Percentiles rank a stretch among this genome's conserved stretches.
phyloP scores from a whole-genome alignment of 2,329 filamentous ascomycete genomes.

The Parastagonospora nodorum region DNA sequence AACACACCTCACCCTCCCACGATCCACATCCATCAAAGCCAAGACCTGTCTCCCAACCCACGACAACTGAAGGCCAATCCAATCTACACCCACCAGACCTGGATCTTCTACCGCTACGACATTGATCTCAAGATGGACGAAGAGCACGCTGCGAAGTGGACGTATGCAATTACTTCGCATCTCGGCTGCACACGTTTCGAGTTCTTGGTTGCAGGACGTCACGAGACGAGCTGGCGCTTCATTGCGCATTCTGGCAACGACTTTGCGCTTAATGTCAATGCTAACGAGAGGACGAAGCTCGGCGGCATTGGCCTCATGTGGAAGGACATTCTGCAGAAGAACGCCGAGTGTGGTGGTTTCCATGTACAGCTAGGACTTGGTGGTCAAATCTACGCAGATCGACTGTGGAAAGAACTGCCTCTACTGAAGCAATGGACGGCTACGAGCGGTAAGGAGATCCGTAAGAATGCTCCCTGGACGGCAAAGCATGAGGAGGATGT shows the following conservation, averaged over 20 bases:
- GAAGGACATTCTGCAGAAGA: conserved; percentile 98
- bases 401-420: conserved; percentile 95
- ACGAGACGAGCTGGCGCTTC: conserved; percentile 93
- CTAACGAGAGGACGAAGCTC: conserved; percentile 81
- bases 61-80: conserved; percentile 80
- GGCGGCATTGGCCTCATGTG: conserved; percentile 96
- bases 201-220: conserved; percentile 87
- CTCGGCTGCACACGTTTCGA: conserved; percentile 98
- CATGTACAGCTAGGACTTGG: conserved; percentile 91
- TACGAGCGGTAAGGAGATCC: conserved; percentile 89
- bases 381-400: conserved; percentile 93
- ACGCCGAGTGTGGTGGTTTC: conserved; percentile 93
- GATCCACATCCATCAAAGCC: conserved; percentile 90
- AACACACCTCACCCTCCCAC: conserved; percentile 92
- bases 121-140: conserved; percentile 90
- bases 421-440: conserved; percentile 93
- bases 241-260: conserved; percentile 96
- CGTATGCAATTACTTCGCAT: conserved; percentile 96
- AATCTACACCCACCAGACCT: conserved; percentile 88
- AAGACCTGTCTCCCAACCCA: conserved; percentile 90
- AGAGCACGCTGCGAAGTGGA: conserved; percentile 79
- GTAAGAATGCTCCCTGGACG: conserved; percentile 90
- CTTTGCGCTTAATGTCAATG: conserved; percentile 84
- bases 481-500: conserved; percentile 95
- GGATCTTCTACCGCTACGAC: conserved; percentile 96